phyloP scores from a whole-genome alignment of 495 filamentous ascomycete species.

The Pseudotulostoma volvatum region DNA sequence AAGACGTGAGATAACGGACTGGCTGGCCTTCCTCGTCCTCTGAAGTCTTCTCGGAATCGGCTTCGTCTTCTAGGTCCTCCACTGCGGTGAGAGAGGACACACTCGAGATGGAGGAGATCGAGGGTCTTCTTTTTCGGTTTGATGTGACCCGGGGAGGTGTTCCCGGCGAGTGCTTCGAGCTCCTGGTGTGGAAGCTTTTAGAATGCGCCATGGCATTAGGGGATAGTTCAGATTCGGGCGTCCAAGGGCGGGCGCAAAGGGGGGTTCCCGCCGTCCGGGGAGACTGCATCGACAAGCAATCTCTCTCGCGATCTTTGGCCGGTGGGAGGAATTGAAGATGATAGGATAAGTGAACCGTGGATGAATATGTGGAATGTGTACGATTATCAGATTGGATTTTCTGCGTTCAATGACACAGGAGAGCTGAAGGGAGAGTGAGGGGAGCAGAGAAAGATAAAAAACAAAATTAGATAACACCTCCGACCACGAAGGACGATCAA shows the following conservation, averaged over 20 bases:
- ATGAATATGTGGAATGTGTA: too few relatives aligned
- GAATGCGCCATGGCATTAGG: constrained; percentile 9
- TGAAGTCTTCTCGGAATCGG: constrained; percentile 18
- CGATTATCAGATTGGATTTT: too few relatives aligned
- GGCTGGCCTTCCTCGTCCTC: constrained; percentile 34
- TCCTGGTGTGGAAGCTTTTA: constrained; percentile 10
- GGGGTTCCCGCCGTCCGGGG: constrained; percentile 9
- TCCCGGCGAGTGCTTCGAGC: constrained; percentile 11
- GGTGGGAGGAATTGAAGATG: too few relatives aligned
- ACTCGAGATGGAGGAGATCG: constrained; percentile 26
- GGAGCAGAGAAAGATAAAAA: constrained; percentile 7
- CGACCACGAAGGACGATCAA: constrained; percentile 22
- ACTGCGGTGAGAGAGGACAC: constrained; percentile 29
- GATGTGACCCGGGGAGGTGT: constrained; percentile 12
- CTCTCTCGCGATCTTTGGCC: too few relatives aligned
- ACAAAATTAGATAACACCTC: constrained; percentile 22
- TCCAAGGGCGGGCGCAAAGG: too few relatives aligned
- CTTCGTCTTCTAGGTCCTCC: constrained; percentile 31
- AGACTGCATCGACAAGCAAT: constrained; percentile 21
- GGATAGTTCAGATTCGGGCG: not conserved
- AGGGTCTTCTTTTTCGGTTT: constrained; percentile 25
- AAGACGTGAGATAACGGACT: constrained; percentile 37
- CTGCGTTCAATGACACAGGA: too few relatives aligned
- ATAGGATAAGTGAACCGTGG: too few relatives aligned
- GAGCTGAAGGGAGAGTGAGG: constrained; percentile 1